Percentiles rank a stretch among this genome's conserved stretches.
Evolutionary conservation across 2,329 filamentous ascomycete species (phyloP).

Genomic region (Daldinia eschscholtzii): DNA sequence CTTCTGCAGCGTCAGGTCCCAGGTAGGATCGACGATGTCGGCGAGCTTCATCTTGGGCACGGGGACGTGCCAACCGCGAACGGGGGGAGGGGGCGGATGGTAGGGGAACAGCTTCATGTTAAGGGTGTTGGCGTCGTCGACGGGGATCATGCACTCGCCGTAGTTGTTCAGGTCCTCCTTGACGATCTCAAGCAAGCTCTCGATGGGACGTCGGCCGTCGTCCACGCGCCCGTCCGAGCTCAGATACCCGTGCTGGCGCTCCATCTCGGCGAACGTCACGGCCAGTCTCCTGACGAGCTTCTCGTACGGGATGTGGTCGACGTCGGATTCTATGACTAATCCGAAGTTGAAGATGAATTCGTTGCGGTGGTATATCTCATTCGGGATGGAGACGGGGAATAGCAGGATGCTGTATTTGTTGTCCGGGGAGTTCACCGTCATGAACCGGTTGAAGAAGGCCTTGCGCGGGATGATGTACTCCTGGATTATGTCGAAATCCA

Average conservation of each 20-base stretch:
- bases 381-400: conserved; percentile 88
- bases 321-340: conserved; percentile 76
- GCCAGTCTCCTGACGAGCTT: conserved; percentile 89
- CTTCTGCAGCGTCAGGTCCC: conserved; percentile 82
- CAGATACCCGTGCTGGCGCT: conserved; percentile 90
- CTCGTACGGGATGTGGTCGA: conserved; percentile 83
- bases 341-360: conserved; percentile 99
- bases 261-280: conserved; percentile 86
- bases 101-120: conserved; percentile 96
- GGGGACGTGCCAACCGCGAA: conserved; percentile 92
- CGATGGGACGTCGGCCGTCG: conserved; percentile 76
- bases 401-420: conserved; percentile 83
- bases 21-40: conserved; percentile 74
- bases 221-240: conserved; percentile 60
- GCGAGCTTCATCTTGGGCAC: conserved; percentile 76
- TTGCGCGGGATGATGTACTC: conserved; percentile 96
- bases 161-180: conserved; percentile 95
- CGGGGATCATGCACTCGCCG: conserved; percentile 97
- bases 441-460: conserved; percentile 91
- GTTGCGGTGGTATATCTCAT: conserved; percentile 87
- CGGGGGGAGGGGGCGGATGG: conserved; percentile 79
- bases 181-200: conserved; percentile 84
- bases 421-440: conserved; percentile 81
- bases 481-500: conserved; percentile 87
- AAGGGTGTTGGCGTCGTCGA: conserved; percentile 92